Conservation (phyloP, 768 basidiomycete genomes). For the Panaeolus papilionaceus region DNA sequence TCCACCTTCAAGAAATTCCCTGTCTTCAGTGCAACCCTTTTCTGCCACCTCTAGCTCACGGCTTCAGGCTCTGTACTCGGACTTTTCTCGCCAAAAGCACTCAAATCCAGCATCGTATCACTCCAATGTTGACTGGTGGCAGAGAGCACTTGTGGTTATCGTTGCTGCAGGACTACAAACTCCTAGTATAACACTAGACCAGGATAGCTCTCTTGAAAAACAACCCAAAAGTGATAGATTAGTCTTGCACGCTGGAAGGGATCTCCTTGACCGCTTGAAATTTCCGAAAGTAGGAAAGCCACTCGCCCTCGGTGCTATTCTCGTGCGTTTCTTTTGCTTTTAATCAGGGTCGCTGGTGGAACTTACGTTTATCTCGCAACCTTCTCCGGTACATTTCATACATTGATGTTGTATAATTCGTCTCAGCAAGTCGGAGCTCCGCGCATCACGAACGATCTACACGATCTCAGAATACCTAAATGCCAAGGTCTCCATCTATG, state of each 20-base stretch:
- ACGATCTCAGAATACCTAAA: constrained; percentile 60
- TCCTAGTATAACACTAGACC: neutral
- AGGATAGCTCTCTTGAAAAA: constrained; percentile 10
- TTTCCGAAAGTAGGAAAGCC: constrained; percentile 79
- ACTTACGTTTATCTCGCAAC: neutral
- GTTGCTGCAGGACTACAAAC: constrained; percentile 64
- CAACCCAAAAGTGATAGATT: constrained; percentile 50
- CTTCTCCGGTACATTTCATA: neutral
- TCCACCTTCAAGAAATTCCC: constrained; percentile 20
- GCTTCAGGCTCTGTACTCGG: constrained; percentile 85
- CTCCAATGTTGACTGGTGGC: constrained; percentile 92
- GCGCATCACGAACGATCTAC: constrained; percentile 49
- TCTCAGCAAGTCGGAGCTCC: constrained; percentile 76
- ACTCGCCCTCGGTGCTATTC: constrained; percentile 68
- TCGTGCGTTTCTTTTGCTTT: constrained; percentile 58
- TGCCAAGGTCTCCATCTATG: constrained; percentile 66
- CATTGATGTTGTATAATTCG: constrained; percentile 35
- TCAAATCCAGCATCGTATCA: constrained; percentile 86
- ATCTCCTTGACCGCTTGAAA: constrained; percentile 64
- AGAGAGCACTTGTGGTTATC: constrained; percentile 62
- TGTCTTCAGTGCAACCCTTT: constrained; percentile 48
- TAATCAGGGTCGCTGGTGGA: neutral
- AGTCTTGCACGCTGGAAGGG: constrained; percentile 60
- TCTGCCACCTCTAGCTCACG: constrained; percentile 55
- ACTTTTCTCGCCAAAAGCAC: constrained; percentile 81